Evolutionary conservation across 805 yeast species (phyloP).

Genomic region (Pichia deserticola): DNA sequence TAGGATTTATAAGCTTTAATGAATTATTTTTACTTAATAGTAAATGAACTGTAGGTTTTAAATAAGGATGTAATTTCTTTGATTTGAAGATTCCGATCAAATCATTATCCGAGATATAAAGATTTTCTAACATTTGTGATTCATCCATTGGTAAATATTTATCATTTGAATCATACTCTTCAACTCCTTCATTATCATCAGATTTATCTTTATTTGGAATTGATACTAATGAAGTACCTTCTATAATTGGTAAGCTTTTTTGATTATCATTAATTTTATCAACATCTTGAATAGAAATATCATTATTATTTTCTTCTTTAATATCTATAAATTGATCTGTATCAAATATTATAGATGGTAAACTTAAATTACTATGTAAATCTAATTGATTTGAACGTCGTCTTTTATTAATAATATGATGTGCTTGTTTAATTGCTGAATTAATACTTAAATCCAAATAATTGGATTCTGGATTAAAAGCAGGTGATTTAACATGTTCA

Average conservation of each 20-base stretch:
- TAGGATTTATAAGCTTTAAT: constrained; percentile 15
- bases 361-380: too few relatives aligned
- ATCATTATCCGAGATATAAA: constrained; percentile 21
- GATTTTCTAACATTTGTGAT: constrained; percentile 28
- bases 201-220: too few relatives aligned
- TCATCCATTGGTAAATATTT: constrained; percentile 28
- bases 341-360: background rate
- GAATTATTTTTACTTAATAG: constrained; percentile 18
- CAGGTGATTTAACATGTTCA: constrained; percentile 12
- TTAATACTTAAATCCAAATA: constrained; percentile 6
- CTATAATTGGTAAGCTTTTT: too few relatives aligned
- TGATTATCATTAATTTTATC: background rate
- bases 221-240: too few relatives aligned
- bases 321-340: background rate
- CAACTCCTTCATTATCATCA: constrained; percentile 2
- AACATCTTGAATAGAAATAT: background rate
- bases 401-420: background rate
- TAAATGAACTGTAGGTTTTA: constrained; percentile 23
- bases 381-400: background rate
- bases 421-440: constrained; percentile 2
- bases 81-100: constrained; percentile 18
- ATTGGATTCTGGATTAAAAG: constrained; percentile 10
- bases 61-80: constrained; percentile 15
- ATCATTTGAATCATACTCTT: constrained; percentile 13
- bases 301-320: background rate